Evolutionary conservation across 2,329 filamentous ascomycete species (phyloP).

Genomic region (Drechslerella dactyloides): DNA sequence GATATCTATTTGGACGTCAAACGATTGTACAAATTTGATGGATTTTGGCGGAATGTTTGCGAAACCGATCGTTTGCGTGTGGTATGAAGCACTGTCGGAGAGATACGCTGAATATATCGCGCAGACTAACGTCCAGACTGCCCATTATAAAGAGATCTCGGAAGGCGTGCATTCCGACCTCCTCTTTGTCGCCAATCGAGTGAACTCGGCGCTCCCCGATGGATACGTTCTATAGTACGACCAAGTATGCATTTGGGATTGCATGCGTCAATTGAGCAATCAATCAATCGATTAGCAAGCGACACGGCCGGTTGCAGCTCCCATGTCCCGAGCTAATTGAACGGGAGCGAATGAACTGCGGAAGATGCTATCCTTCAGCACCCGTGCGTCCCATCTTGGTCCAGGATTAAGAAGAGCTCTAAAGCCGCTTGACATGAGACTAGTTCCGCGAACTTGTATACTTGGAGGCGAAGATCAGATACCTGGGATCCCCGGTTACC

Average conservation of each 20-base stretch:
- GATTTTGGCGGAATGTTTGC: too few species aligned
- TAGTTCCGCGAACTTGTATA: not conserved
- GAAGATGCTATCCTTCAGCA: too few species aligned
- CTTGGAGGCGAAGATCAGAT: not conserved
- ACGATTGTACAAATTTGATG: too few species aligned
- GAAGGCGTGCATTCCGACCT: not conserved
- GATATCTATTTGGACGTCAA: too few species aligned
- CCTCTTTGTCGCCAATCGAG: not conserved
- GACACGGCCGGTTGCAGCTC: not conserved
- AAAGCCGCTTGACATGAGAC: too few species aligned
- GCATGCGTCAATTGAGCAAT: not conserved
- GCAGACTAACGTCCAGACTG: not conserved
- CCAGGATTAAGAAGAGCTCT: too few species aligned
- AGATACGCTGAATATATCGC: slow-evolving; percentile 3
- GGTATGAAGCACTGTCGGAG: not conserved
- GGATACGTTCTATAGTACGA: not conserved
- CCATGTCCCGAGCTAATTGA: not conserved
- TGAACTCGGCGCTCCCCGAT: not conserved
- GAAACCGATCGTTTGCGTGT: not conserved
- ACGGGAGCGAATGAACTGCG: too few species aligned
- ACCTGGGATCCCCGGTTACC: not conserved
- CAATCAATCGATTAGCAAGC: not conserved
- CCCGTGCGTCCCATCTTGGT: too few species aligned
- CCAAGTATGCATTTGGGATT: not conserved
- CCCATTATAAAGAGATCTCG: not conserved